Conservation (phyloP, 2,329 filamentous ascomycete genomes). For the Leptoxyphium fumago region DNA sequence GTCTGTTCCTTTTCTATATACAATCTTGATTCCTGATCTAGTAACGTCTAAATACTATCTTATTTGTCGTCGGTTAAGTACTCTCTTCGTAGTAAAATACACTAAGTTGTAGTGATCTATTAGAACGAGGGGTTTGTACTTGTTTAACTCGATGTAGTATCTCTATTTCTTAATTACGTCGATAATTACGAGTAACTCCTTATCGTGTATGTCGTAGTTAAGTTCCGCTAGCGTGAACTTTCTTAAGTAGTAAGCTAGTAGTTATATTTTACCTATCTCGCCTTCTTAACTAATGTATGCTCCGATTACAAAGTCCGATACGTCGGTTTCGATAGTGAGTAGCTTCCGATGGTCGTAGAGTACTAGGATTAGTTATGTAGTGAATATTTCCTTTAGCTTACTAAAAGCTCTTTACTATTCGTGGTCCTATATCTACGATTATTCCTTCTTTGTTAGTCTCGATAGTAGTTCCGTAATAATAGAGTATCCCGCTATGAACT, state of each 20-base stretch:
- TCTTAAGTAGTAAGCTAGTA: constrained; percentile 7
- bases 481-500: constrained; percentile 2
- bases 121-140: background rate
- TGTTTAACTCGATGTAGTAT: background rate
- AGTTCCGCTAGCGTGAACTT: constrained; percentile 5
- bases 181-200: background rate
- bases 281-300: constrained; percentile 3
- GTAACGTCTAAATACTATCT: background rate
- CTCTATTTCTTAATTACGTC: background rate
- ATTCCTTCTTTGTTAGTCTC: background rate
- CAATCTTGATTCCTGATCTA: too few relatives aligned
- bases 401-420: background rate
- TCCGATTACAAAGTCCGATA: background rate
- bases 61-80: background rate
- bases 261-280: constrained; percentile 2
- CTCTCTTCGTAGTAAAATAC: background rate
- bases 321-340: background rate
- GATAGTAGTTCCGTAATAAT: background rate
- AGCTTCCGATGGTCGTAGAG: background rate
- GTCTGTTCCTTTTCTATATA: background rate
- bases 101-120: background rate
- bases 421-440: background rate
- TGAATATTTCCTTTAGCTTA: constrained; percentile 1
- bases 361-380: background rate
- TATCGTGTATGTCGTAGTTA: constrained; percentile 4